A percentile compares a stretch with the other conserved stretches of the same genome.
phyloP scores from a whole-genome alignment of 1,284 basidiomycete genomes.

The Leccinum subrobustum region DNA sequence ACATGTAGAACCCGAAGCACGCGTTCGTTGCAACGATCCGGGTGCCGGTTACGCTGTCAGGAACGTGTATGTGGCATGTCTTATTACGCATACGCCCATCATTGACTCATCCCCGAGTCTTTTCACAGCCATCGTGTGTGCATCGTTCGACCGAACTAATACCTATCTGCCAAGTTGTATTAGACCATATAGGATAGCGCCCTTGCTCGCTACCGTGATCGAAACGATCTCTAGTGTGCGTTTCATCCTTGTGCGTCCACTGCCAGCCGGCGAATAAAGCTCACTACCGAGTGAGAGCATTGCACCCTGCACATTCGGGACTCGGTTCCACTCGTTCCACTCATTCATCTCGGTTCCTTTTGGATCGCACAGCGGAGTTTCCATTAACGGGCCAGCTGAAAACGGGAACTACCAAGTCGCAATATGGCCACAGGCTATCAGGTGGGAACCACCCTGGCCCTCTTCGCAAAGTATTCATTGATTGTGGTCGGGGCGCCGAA shows the following conservation, averaged over 20 bases:
- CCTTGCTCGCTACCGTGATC: background rate
- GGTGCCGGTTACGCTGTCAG: background rate
- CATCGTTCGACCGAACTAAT: slow-evolving; percentile 4
- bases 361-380: background rate
- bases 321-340: background rate
- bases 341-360: background rate
- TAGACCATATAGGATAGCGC: background rate
- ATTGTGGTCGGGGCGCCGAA: background rate
- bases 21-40: slow-evolving; percentile 2
- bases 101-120: background rate
- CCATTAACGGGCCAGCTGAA: background rate
- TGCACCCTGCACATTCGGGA: background rate
- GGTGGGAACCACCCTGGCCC: background rate
- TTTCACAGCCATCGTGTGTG: background rate
- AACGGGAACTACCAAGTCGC: background rate
- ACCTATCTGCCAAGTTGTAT: background rate
- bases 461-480: background rate
- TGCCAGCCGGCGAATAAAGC: background rate
- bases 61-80: slow-evolving; percentile 16
- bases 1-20: slow-evolving; percentile 17
- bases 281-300: background rate
- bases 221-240: background rate
- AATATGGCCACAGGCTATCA: background rate
- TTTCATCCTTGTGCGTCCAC: background rate
- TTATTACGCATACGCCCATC: slow-evolving; percentile 14